phyloP scores from a whole-genome alignment of 208 protist species.

The Leishmania mexicana region DNA sequence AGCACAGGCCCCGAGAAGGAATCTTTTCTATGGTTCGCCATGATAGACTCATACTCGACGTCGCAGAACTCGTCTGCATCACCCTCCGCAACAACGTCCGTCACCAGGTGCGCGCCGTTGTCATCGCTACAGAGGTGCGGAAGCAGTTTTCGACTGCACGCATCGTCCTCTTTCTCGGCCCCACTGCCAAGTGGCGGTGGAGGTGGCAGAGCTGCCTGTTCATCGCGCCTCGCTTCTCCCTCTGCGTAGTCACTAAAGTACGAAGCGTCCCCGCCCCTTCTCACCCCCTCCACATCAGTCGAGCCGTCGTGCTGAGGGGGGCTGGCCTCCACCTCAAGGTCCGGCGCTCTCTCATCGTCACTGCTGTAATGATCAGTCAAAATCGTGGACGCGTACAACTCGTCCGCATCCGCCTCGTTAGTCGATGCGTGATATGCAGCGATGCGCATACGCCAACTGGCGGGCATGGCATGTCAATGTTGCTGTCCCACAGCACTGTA shows the following conservation, averaged over 20 bases:
- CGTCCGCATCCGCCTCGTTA: not conserved
- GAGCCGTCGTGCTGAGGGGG: conserved; percentile 11
- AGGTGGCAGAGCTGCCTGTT: not conserved
- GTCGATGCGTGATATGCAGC: not conserved
- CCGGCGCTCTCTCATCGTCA: conserved; percentile 10
- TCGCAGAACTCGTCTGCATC: conserved; percentile 26
- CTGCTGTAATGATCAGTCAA: conserved; percentile 10
- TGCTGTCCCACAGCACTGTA: not conserved
- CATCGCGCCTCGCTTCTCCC: not conserved
- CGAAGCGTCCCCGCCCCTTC: conserved; percentile 8
- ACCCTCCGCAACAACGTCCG: not conserved
- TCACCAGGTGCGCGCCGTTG: not conserved
- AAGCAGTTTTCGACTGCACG: conserved; percentile 5
- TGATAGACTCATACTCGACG: conserved; percentile 3
- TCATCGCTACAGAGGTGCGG: not conserved
- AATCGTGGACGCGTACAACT: not conserved
- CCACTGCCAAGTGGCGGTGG: not conserved
- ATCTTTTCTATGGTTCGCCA: not conserved
- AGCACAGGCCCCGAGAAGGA: conserved; percentile 4
- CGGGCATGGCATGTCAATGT: conserved; percentile 2
- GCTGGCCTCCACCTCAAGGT: conserved; percentile 34
- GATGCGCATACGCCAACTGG: not conserved
- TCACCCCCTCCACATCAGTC: not conserved
- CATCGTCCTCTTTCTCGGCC: not conserved
- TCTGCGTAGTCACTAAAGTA: conserved; percentile 35